Percentiles rank a stretch among this genome's conserved stretches.
Conservation (phyloP, 176 grass and related monocot species). For the Aegilops speltoides region DNA sequence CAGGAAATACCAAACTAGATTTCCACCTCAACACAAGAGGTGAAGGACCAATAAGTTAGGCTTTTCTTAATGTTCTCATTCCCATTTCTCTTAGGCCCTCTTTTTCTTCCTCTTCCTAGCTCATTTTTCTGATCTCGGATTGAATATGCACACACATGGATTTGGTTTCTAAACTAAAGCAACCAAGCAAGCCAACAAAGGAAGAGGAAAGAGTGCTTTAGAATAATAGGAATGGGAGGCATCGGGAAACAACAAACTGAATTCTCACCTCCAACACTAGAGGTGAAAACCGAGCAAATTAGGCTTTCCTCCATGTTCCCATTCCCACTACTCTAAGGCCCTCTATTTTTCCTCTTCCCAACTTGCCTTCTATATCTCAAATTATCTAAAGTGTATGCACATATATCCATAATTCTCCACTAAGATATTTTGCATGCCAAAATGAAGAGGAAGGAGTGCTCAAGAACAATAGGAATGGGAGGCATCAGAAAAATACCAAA, state of each 20-base stretch:
- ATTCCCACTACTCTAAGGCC: neutral
- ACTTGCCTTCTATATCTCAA: neutral
- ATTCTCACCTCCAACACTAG: neutral
- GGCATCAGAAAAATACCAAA: constrained; percentile 1
- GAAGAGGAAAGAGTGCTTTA: neutral
- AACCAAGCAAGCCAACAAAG: neutral
- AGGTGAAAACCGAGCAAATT: neutral
- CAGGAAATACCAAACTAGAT: neutral
- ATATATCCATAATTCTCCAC: neutral
- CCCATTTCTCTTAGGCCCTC: neutral
- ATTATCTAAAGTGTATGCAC: neutral
- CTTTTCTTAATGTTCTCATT: neutral
- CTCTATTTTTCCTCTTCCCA: neutral
- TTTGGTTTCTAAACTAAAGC: neutral
- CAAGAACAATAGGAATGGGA: constrained; percentile 22
- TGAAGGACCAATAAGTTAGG: neutral
- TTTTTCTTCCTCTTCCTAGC: neutral
- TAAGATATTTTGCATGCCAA: neutral
- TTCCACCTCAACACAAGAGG: neutral
- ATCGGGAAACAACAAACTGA: neutral
- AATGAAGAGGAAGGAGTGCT: constrained; percentile 5
- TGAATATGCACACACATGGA: neutral
- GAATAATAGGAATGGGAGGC: neutral
- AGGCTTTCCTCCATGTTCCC: constrained; percentile 1
- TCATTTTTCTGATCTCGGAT: neutral